Evolutionary conservation across 2,329 filamentous ascomycete species (phyloP), one percentile per base, ranked within the genome.

Genomic region (Truncatella angustata): DNA sequence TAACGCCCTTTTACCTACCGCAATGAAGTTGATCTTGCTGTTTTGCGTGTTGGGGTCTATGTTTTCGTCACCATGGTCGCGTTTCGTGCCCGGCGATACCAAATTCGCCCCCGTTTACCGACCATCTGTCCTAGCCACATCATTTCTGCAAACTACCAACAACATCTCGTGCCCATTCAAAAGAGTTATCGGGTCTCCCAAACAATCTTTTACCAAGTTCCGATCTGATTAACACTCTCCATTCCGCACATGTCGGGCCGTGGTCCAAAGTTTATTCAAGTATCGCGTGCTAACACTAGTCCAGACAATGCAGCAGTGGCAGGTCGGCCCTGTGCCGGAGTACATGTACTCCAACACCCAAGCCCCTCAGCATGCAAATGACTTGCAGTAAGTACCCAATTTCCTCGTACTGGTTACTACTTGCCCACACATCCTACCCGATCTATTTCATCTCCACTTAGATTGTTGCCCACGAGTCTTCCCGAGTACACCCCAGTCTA

Each of bases 261-360:
- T 46, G 43, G 18, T 46, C 11, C 21, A 32, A 10, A 26, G 14
- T 28, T 9, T 12, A 40, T 30, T 30, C 36, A 12, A 42, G 36
- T 9, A 28, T 28, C 30, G 18, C 56, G 61, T 61, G 57, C 64
- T 66, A 53, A 68, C 63, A 55, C 60, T 63, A 57, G 56, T 58
- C 56, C 64, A 81, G 78, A 77, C 70, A 71, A 82, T 82, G 79
- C 77, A 82, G 73, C 78, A 81, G 71, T 82, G 79, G 79, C 77
- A 81, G 70, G 77, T 82, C 68, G 78, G 79, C 71, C 78, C 79
- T 61, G 74, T 82, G 70, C 79, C 79, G 72, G 78, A 81, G 70
- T 80, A 81, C 72, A 74, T 81, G 62, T 81, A 79, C 71, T 70
- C 75, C 66, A 67, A 66, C 65, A 37, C 30, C 28, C 78, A 75